phyloP scores from a whole-genome alignment of 441 rosid genomes.

The Capsella rubella region DNA sequence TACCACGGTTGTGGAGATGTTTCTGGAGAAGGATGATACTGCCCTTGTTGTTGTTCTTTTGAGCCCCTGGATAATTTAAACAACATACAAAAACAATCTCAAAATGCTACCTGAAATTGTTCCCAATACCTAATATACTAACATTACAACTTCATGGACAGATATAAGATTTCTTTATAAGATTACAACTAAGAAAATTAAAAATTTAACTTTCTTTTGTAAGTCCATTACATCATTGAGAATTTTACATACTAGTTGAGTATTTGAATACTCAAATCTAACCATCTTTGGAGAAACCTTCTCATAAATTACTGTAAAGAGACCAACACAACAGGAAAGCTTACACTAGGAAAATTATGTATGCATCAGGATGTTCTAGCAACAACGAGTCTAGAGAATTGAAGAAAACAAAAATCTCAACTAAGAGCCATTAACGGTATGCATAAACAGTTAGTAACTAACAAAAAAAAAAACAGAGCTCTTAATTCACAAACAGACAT shows the following conservation, averaged over 20 bases:
- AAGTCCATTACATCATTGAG: too few relatives aligned
- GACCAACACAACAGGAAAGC: constrained; percentile 1
- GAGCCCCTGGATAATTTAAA: constrained; percentile 57
- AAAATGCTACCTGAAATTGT: constrained; percentile 11
- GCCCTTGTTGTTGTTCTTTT: constrained; percentile 70
- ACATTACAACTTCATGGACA: not conserved
- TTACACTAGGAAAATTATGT: not conserved
- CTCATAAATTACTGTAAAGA: not conserved
- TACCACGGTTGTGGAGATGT: constrained; percentile 61
- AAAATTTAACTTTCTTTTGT: too few relatives aligned
- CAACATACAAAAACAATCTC: not conserved
- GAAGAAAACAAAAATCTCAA: not conserved
- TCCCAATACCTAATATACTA: constrained; percentile 1
- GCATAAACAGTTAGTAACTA: not conserved
- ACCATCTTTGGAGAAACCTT: not conserved
- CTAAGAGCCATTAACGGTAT: not conserved
- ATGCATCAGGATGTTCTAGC: not conserved
- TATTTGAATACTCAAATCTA: not conserved
- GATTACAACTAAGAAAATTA: too few relatives aligned
- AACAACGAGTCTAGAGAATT: not conserved
- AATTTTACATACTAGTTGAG: not conserved
- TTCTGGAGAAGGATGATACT: constrained; percentile 61
- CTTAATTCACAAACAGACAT: constrained; percentile 3
- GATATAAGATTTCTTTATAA: too few relatives aligned
- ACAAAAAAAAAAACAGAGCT: not conserved